Evolutionary conservation across 768 basidiomycete species (phyloP).

Genomic region (Myochromella boudieri): DNA sequence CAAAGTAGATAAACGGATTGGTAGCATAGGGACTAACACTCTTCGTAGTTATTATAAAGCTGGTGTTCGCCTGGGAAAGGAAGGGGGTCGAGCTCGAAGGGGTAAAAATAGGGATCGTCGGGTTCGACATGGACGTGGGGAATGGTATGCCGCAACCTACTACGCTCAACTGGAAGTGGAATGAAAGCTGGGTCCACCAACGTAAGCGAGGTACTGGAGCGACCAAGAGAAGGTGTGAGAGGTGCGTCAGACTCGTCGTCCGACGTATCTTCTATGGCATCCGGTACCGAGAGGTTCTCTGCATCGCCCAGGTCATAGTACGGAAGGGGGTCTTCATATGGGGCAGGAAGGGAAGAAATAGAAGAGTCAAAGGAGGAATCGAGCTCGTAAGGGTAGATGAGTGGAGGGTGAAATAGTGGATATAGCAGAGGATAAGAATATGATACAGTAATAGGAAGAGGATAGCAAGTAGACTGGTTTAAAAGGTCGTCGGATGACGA

Average conservation of each 20-base stretch:
- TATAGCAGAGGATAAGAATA: constrained; percentile 59
- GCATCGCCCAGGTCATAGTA: constrained; percentile 62
- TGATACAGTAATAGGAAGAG: constrained; percentile 44
- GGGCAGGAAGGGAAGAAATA: constrained; percentile 41
- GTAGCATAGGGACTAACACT: constrained; percentile 53
- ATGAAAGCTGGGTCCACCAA: constrained; percentile 51
- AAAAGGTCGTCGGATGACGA: constrained; percentile 77
- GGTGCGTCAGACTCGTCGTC: constrained; percentile 82
- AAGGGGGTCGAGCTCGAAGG: constrained; percentile 69
- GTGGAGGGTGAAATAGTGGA: constrained; percentile 58
- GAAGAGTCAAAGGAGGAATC: constrained; percentile 46
- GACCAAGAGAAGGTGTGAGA: constrained; percentile 59
- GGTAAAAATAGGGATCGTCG: constrained; percentile 60
- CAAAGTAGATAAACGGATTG: constrained; percentile 25
- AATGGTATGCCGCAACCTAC: constrained; percentile 44
- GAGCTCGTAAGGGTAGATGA: constrained; percentile 52
- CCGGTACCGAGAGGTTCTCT: constrained; percentile 71
- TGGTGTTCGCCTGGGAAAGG: constrained; percentile 60
- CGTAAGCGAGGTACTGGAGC: constrained; percentile 56
- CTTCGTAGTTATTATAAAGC: constrained; percentile 58
- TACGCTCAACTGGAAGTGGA: constrained; percentile 50
- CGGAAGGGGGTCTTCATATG: constrained; percentile 59
- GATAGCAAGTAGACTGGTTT: constrained; percentile 46
- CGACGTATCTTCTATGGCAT: constrained; percentile 81
- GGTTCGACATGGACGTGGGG: constrained; percentile 64